Conservation (phyloP, 2,329 filamentous ascomycete species). For the Torrubiellomyces zombiae region DNA sequence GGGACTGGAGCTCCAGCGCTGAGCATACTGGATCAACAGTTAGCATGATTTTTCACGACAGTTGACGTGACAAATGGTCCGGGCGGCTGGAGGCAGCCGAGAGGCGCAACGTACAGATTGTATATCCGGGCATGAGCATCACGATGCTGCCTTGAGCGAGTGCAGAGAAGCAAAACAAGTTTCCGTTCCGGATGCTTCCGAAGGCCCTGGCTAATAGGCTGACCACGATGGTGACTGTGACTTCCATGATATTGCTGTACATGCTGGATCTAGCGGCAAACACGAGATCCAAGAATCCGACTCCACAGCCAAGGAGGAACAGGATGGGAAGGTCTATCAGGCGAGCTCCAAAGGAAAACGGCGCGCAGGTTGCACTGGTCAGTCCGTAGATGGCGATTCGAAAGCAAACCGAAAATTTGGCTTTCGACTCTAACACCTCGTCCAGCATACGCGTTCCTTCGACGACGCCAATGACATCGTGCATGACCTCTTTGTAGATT, state of each 20-base stretch:
- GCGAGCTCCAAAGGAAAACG: constrained; percentile 58
- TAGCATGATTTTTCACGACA: constrained; percentile 1
- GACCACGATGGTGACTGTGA: constrained; percentile 42
- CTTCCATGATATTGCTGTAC: constrained; percentile 50
- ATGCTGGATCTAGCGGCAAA: constrained; percentile 52
- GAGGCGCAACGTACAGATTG: constrained; percentile 27
- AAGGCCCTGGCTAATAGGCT: constrained; percentile 47
- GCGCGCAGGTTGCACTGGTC: constrained; percentile 53
- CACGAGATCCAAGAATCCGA: constrained; percentile 55
- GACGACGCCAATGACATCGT: constrained; percentile 40
- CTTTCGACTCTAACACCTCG: constrained; percentile 33
- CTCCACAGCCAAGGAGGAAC: constrained; percentile 52
- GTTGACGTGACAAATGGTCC: not conserved
- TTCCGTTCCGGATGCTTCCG: constrained; percentile 35
- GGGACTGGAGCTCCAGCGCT: constrained; percentile 49
- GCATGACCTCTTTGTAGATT: constrained; percentile 48
- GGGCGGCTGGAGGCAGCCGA: not conserved
- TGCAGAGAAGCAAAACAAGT: constrained; percentile 48
- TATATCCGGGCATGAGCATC: constrained; percentile 48
- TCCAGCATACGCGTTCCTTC: constrained; percentile 38
- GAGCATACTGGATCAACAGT: constrained; percentile 17
- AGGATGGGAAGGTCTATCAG: constrained; percentile 56
- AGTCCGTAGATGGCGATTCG: constrained; percentile 53
- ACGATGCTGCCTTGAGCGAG: constrained; percentile 49
- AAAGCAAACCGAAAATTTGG: constrained; percentile 34